Evolutionary conservation across 768 basidiomycete genomes (phyloP).

Genomic region (Zangia roseola): DNA sequence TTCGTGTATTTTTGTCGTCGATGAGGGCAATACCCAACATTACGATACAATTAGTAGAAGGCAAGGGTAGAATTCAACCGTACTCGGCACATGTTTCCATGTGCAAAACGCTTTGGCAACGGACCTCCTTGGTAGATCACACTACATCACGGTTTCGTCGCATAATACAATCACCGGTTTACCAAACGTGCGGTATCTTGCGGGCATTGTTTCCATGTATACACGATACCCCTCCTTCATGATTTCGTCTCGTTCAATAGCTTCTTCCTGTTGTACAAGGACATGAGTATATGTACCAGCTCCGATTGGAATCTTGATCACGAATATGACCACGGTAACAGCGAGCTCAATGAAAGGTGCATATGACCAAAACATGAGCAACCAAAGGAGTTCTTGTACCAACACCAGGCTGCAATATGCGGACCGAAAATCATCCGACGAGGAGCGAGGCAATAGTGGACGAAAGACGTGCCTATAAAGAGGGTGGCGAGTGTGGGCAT

Average conservation of each 20-base stretch:
- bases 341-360: constrained; percentile 21
- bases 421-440: background rate
- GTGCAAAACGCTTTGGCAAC: no score
- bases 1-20: background rate
- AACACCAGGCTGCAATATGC: constrained; percentile 13
- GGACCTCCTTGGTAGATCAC: no score
- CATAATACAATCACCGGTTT: background rate
- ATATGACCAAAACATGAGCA: constrained; percentile 34
- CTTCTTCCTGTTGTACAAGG: constrained; percentile 2
- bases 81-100: no score
- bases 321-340: constrained; percentile 18
- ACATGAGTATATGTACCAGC: background rate
- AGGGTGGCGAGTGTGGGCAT: constrained; percentile 14
- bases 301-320: constrained; percentile 33
- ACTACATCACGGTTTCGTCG: no score
- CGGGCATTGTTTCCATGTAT: constrained; percentile 14
- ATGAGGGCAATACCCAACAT: constrained; percentile 2
- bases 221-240: constrained; percentile 7
- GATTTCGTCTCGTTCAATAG: constrained; percentile 5
- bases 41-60: background rate
- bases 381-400: constrained; percentile 16
- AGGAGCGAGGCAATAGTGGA: no score
- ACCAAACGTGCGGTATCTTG: constrained; percentile 12
- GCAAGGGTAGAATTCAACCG: no score
- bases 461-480: constrained; percentile 8